phyloP scores from a whole-genome alignment of 345 rosid species.

The Stellera chamaejasme region DNA sequence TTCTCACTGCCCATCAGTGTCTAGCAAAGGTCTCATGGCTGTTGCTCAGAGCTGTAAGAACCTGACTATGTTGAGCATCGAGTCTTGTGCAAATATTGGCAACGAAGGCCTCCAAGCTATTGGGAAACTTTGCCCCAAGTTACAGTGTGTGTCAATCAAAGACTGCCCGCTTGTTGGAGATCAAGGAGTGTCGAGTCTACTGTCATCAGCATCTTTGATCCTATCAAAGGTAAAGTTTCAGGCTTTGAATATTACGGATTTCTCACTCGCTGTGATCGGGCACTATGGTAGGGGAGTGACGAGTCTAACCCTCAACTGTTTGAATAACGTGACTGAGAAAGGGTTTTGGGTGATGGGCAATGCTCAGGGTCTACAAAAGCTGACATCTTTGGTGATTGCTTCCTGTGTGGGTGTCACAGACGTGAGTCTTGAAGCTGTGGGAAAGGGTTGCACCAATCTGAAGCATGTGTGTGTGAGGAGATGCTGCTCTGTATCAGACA shows the following conservation, averaged over 20 bases:
- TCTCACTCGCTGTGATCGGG: conserved; percentile 68
- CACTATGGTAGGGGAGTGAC: conserved; percentile 54
- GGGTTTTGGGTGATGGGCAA: conserved; percentile 91
- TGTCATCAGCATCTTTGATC: conserved; percentile 37
- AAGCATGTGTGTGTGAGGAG: conserved; percentile 60
- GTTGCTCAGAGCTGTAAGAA: conserved; percentile 52
- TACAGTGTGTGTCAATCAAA: conserved; percentile 50
- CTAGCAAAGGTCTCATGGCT: conserved; percentile 54
- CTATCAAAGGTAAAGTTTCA: conserved; percentile 59
- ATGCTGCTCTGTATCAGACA: conserved; percentile 53
- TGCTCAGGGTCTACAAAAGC: conserved; percentile 49
- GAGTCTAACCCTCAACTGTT: conserved; percentile 36
- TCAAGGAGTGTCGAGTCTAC: conserved; percentile 52
- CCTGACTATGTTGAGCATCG: conserved; percentile 42
- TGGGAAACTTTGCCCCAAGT: conserved; percentile 43
- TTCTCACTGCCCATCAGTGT: conserved; percentile 44
- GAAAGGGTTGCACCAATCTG: conserved; percentile 44
- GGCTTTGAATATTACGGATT: conserved; percentile 61
- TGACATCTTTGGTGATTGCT: conserved; percentile 36
- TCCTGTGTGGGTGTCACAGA: conserved; percentile 63
- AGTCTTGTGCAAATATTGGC: conserved; percentile 49
- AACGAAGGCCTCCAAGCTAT: conserved; percentile 58
- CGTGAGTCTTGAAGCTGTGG: conserved; percentile 52
- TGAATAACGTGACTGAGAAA: conserved; percentile 51
- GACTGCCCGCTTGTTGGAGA: conserved; percentile 71